Evolutionary conservation across 805 yeast species (phyloP), one percentile per base, ranked within the genome.

Genomic region (Lipomyces yamanashiensis): DNA sequence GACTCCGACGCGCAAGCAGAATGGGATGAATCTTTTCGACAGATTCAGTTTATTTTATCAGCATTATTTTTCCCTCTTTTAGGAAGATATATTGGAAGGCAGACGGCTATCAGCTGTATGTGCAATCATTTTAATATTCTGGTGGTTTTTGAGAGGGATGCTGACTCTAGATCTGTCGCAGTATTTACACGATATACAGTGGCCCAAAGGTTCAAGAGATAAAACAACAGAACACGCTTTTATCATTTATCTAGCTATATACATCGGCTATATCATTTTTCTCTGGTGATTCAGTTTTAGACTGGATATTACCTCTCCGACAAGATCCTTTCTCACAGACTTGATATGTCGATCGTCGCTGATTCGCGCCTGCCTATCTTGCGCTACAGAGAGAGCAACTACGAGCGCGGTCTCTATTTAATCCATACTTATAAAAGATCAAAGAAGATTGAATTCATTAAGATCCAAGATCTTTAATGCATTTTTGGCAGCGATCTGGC

Each of bases 21-120:
- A 67, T 88, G 92, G 92, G 91, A 88, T 55, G 89, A 85, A 71
- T 85, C 86, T 63, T 66, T 88, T 61, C 76, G 76, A 57, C 90
- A 87, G 73, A 74, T 88, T 53, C 81, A 81, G 36, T 80, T 80
- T 13, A 77, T 89, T 44, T 74, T 87, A 15, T 81, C 81, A 61
- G 77, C 82, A 63, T 82, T 88, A 10, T 69, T 88, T 40, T 78
- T 87, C 52, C 93, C 93, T 1, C 73, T 87, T 59, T 69, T 85
- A 13, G 93, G 92, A n/a, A 85, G 84, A 72, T 79, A 84, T 54
- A 67, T 88, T 49, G 93, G 93, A 9, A 79, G 92, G 56, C 74
- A 85, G 67, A 78, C 80, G 66, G 84, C 88, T 12, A 74, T 72
- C 45, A 71, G 55, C 36, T 48, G 77, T 74, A 66, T 60, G 77